phyloP scores from a whole-genome alignment of 2,329 filamentous ascomycete species.

The Cadophora sp. region DNA sequence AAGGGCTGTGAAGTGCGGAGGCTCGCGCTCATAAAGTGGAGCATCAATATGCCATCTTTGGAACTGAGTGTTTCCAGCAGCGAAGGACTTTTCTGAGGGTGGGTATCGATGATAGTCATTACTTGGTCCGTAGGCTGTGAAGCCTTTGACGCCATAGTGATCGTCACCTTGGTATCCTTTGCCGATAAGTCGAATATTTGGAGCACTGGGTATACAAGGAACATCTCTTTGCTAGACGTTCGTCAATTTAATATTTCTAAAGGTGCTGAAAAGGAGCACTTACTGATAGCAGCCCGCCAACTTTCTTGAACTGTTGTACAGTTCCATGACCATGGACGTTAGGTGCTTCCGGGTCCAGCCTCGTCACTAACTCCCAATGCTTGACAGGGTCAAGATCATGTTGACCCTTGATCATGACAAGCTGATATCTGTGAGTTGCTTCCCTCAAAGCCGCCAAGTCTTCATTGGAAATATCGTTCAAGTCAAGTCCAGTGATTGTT shows the following conservation, averaged over 20 bases:
- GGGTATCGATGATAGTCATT: constrained; percentile 49
- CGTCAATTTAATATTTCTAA: constrained; percentile 14
- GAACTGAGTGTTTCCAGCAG: constrained; percentile 52
- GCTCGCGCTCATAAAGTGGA: constrained; percentile 51
- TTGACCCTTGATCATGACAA: constrained; percentile 53
- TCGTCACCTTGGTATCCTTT: constrained; percentile 54
- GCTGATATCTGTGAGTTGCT: constrained; percentile 53
- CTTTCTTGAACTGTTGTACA: constrained; percentile 50
- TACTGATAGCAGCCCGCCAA: constrained; percentile 50
- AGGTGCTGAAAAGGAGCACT: constrained; percentile 16
- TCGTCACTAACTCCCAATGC: constrained; percentile 54
- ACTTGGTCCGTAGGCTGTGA: constrained; percentile 44
- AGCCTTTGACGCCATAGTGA: constrained; percentile 52
- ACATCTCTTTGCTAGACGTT: constrained; percentile 45
- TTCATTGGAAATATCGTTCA: constrained; percentile 49
- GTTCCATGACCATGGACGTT: constrained; percentile 52
- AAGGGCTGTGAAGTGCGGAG: constrained; percentile 52
- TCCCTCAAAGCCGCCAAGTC: constrained; percentile 48
- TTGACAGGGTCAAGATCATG: constrained; percentile 50
- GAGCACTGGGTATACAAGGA: constrained; percentile 50
- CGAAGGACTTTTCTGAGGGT: constrained; percentile 47
- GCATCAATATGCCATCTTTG: constrained; percentile 58
- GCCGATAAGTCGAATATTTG: constrained; percentile 53
- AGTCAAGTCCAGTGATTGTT: constrained; percentile 47
- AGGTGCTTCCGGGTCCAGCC: constrained; percentile 51